Evolutionary conservation across 176 grass and related monocot genomes (phyloP).

Genomic region (Musa schizocarpa): DNA sequence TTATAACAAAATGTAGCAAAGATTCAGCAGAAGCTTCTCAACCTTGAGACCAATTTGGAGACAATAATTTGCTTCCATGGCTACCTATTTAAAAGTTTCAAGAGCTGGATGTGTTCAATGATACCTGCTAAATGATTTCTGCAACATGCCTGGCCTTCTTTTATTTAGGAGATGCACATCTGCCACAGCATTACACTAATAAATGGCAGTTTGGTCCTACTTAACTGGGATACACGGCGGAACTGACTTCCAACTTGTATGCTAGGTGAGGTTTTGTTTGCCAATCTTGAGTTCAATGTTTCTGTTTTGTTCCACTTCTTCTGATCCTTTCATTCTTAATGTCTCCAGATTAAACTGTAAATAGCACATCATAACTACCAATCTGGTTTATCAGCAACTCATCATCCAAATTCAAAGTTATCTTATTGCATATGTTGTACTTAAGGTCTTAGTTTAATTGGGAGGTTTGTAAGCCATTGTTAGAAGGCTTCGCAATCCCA

Average conservation of each 20-base stretch:
- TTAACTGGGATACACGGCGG: background rate
- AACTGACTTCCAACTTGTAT: background rate
- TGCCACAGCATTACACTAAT: no score
- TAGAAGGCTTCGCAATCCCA: background rate
- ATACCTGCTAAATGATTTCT: background rate
- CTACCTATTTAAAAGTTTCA: background rate
- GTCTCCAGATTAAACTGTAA: conserved; percentile 12
- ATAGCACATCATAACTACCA: background rate
- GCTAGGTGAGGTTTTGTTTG: background rate
- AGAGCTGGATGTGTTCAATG: background rate
- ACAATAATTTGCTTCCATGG: background rate
- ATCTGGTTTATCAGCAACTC: background rate
- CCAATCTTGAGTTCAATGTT: background rate
- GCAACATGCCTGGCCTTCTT: background rate
- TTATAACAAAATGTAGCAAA: conserved; percentile 66
- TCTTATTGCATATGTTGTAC: background rate
- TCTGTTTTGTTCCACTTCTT: background rate
- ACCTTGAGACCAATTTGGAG: conserved; percentile 29
- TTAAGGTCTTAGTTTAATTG: background rate
- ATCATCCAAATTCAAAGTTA: background rate
- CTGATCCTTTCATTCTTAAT: background rate
- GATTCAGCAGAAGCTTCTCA: conserved; percentile 50
- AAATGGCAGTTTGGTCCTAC: background rate
- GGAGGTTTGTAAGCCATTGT: background rate
- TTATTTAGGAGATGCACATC: background rate